Evolutionary conservation across 495 filamentous ascomycete genomes (phyloP), one percentile per base, ranked within the genome.

Genomic region (Chaetomium tenue): DNA sequence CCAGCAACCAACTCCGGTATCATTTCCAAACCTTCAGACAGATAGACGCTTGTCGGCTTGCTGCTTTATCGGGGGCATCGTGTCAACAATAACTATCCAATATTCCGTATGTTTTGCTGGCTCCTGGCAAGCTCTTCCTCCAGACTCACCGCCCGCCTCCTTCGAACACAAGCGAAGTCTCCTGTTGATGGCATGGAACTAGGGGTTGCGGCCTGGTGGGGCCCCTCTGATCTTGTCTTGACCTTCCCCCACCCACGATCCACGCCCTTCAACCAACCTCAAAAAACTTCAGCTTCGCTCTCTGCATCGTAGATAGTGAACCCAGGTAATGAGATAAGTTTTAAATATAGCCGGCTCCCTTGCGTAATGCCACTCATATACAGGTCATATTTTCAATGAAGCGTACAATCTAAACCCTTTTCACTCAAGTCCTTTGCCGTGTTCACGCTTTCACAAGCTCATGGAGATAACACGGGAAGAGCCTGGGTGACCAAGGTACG

Each of bases 151-250:
- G 47, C 59, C 22, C 28, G 59, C 5, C 22, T 40, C 30, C 33
- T 37, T 61, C 30, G 30, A 44, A 53, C 57, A 20, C 37, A 42
- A 61, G 59, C 59, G 33, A 52, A 25, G 47, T 52, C 59, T 52
- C 59, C 40, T 52, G 5, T 30, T 23, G 46, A 22, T 48, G 18
- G 42, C 8, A 37, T 37, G 33, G 5, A 37, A 37, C 33, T 30
- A 59, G 42, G 42, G 58, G 58, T 60, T 50, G 44, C 58, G 48
- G 30, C 39, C 58, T 51, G 51, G 46, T 46, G 30, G 58, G 58
- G 58, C 39, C 47, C 46, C 46, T 51, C 28, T 47, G 51, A 51
- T 42, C 20, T 15, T n/a, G n/a, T 42, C 55, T 37, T 44, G 20
- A 48, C 42, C 11, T 22, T 37, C 13, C 33, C 42, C 44, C 39